Evolutionary conservation across 1,284 basidiomycete species (phyloP), one percentile per base, ranked within the genome.

Genomic region (Thelephora terrestris): DNA sequence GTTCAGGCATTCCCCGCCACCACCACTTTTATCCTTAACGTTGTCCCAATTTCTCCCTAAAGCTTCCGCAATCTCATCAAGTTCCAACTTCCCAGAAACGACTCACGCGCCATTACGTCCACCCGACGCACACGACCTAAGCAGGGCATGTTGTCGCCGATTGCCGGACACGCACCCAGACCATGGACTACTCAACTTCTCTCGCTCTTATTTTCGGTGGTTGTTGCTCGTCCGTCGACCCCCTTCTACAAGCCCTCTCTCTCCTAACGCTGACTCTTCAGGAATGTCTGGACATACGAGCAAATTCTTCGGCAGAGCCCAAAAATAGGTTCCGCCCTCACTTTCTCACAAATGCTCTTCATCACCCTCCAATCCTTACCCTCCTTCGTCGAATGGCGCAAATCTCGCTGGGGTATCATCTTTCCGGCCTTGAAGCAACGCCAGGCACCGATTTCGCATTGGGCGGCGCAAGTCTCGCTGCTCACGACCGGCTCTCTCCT

Each of bases 291-390:
- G 72, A 69, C 79, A 2, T 81, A 81, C 56, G 81, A 82, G 54
- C 79, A 84, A 47, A 64, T 91, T 18, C 71, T 91, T 23, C 78
- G 79, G 52, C 68, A 78, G 52, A 82, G 85, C 60, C 76, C 85
- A 12, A 70, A 71, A 7, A 76, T 54, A 89, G 88, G 87, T 20
- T 83, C 86, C n/a, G 81, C 87, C 23, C 74, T 92, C 43, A 91
- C 88, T 2, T 89, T 91, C 65, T 79, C 81, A 4, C 89, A 92
- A 65, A 88, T 90, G 76, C 54, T 80, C 27, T 91, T 88, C 64
- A 84, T 91, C 46, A 75, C 85, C 2, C 45, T 76, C 9, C 78
- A 79, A 49, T 72, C 75, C 5, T 61, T 85, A 10, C 80, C 81
- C 2, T 69, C 70, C 0, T 84, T 83, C 59, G 51, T 85, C 43